These are phyloP conservation scores for Blakeslea trispora DNA, from an alignment of 371 early-diverging fungal species.

Conservation along the genomic window DNA sequence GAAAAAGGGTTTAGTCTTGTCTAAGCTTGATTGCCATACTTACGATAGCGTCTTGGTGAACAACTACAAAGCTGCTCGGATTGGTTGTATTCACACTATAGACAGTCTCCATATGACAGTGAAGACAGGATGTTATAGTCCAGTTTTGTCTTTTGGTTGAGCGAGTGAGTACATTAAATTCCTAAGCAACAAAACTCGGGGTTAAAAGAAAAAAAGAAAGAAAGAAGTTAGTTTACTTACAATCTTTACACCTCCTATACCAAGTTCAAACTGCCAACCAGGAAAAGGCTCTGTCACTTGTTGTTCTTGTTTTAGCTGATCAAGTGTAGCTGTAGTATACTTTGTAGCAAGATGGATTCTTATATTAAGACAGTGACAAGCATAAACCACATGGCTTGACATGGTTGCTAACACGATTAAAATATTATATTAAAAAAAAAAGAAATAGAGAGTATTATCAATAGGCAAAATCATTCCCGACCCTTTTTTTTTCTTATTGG, in stretches of 20 bases:
- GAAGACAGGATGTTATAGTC: constrained; percentile 35
- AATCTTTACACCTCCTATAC: constrained; percentile 41
- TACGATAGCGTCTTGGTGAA: constrained; percentile 20
- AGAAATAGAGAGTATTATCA: no score
- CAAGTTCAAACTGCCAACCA: constrained; percentile 45
- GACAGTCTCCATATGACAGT: constrained; percentile 33
- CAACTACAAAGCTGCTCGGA: constrained; percentile 21
- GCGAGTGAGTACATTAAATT: constrained; percentile 15
- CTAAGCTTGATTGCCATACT: neutral
- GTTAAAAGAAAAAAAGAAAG: neutral
- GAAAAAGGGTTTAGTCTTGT: neutral
- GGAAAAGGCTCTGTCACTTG: constrained; percentile 23
- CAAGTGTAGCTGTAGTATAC: constrained; percentile 21
- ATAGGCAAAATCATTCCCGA: no score
- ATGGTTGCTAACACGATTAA: no score
- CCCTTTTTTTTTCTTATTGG: no score
- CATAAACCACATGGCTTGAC: constrained; percentile 38
- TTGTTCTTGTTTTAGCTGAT: constrained; percentile 14
- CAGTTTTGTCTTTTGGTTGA: constrained; percentile 20
- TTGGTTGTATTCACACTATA: constrained; percentile 27
- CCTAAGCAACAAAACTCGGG: constrained; percentile 7
- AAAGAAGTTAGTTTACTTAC: constrained; percentile 18
- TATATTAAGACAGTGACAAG: constrained; percentile 45
- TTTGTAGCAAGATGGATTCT: constrained; percentile 40
- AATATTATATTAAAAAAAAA: no score